Base-by-base conservation (phyloP, 2,329 filamentous ascomycete genomes). In the Bipolaris bicolor region DNA sequence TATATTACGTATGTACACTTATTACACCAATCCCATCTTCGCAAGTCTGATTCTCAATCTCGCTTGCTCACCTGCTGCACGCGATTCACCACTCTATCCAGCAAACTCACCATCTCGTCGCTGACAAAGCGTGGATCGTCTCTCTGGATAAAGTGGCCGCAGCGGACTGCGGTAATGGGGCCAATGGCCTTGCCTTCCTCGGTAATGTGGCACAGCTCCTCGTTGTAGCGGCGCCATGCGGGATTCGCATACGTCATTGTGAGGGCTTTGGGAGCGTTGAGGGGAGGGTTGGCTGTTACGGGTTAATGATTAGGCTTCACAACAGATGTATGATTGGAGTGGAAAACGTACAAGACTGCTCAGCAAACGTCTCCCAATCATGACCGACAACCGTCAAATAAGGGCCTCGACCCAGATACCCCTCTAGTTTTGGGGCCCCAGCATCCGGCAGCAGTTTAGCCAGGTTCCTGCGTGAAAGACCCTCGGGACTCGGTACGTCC, bases 61-160 rank as follows among this genome's bases (percentile, higher is more conserved):
- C 68, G 61, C 47, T 74, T 67, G 49, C 67, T 67, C 7, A 75
- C 60, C 58, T 76, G 73, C 60, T 75, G 70, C 15, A 70, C 70
- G 11, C 72, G 63, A 56, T 75, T 76, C 22, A 74, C 71, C 3
- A 75, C 69, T 9, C 74, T 58, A 59, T 77, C 74, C 52, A 77
- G 51, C 54, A 77, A 55, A 49, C 59, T 66, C 13, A 65, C 65
- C 54, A 77, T 39, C 58, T 76, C 72, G 50, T 70, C 68, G 36
- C 65, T 66, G 20, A 75, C 73, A 54, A 75, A 76, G 1, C 56
- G 71, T 3, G 84, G 84, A 26, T 81, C 79, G 58, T 86, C 84
- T 34, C 72, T 76, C 61, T 86, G 85, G 22, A 87, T 79, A 55
- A 86, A 85, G 68, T 86, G 83, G 0, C 83, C 83, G 33, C 81